Base-by-base conservation (phyloP, 805 yeast species). In the Schwanniomyces occidentalis region DNA sequence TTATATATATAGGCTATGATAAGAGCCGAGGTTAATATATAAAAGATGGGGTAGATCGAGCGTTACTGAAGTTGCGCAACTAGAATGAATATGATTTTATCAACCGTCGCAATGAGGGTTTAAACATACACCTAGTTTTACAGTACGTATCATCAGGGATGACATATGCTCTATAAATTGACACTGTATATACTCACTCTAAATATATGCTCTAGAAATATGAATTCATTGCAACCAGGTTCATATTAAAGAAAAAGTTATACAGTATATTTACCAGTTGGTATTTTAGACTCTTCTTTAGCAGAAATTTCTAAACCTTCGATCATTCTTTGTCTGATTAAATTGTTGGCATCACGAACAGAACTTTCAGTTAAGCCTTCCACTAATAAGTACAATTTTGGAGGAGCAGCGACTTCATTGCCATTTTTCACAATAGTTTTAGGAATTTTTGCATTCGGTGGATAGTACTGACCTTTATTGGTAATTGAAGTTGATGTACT, bases 401-500 rank as follows among this genome's bases (percentile, higher is more conserved):
- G 86, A 23, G 82, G 88, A 10, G 79, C 82, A 3, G 53, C 39
- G 3, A 58, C 66, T 0, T 69, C 75, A 12, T 69, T 65, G 4
- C 69, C 65, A 16, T 46, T 38, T 3, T 84, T 81, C 8, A 55
- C 63, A 29, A 75, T 63, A 0, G 85, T 83, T 12, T 75, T 67
- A 0, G 88, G 81, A 5, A 51, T 41, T 32, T 56, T 58, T 14
- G 54, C 45, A 27, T 51, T 53, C 1, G 68, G 62, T 1, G 66
- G 56, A 44, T 84, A 82, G 51, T 65, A 89, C 42, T 75, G 77
- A 10, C 99, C 99, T 51, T 80, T 85, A 35, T 80, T 78, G 1
- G 96, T 89, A 28, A 90, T 77, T 5, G 95, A 79, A 3, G 88
- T 78, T 1, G 81, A 75, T 0, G 93, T 81, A 30, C 78, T 65